Conservation (phyloP, 345 rosid genomes). For the Populus deltoides region DNA sequence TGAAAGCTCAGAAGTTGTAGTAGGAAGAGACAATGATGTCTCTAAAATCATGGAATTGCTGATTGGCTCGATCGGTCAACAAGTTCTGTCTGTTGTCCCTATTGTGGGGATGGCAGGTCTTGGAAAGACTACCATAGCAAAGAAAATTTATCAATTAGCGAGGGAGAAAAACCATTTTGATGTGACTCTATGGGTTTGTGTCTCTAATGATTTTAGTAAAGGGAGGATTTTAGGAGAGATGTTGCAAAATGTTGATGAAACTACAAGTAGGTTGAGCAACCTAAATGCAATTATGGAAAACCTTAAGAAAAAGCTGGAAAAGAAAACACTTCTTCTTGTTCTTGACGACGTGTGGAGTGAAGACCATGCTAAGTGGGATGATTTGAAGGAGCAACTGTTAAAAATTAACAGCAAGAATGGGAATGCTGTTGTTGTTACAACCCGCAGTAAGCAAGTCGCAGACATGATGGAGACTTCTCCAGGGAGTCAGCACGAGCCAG, state of each 20-base stretch:
- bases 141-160: not conserved
- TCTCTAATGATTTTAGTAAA: constrained; percentile 7
- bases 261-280: not conserved
- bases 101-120: constrained; percentile 29
- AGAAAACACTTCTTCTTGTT: constrained; percentile 12
- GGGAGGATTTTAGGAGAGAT: constrained; percentile 4
- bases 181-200: constrained; percentile 17
- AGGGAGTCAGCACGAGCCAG: not conserved
- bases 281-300: not conserved
- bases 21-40: too few relatives aligned
- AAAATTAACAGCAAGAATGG: not conserved
- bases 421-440: constrained; percentile 15
- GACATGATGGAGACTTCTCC: not conserved
- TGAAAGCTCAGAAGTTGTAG: too few relatives aligned
- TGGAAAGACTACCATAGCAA: constrained; percentile 29
- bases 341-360: constrained; percentile 31
- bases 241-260: constrained; percentile 1
- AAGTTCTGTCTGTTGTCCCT: not conserved
- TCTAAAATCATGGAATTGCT: too few relatives aligned
- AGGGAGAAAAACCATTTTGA: not conserved
- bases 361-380: not conserved
- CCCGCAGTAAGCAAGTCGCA: constrained; percentile 17
- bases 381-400: constrained; percentile 6
- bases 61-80: too few relatives aligned
- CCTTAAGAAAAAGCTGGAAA: not conserved